Percentiles rank a stretch among this genome's conserved stretches.
Evolutionary conservation across 1,284 basidiomycete species (phyloP).

Genomic region (Mycosarcoma maydis): DNA sequence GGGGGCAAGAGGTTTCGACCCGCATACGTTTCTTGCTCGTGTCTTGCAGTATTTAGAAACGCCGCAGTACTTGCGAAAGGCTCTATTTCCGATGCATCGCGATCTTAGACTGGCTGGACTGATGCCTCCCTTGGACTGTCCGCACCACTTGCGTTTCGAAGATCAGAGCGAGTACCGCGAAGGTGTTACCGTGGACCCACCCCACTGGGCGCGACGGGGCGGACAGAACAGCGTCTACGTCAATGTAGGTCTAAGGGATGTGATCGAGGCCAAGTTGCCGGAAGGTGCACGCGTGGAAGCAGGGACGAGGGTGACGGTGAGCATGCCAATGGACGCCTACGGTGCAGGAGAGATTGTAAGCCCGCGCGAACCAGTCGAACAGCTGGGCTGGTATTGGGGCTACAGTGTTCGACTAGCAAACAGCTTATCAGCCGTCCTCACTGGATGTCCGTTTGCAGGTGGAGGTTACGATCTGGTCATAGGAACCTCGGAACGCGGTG

Average conservation of each 20-base stretch:
- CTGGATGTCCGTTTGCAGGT: constrained; percentile 26
- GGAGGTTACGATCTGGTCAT: constrained; percentile 62
- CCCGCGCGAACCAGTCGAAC: constrained; percentile 57
- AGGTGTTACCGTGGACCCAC: constrained; percentile 53
- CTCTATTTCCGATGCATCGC: constrained; percentile 65
- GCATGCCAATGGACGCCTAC: constrained; percentile 31
- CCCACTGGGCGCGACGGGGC: constrained; percentile 28
- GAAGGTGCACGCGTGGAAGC: constrained; percentile 9
- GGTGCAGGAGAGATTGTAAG: constrained; percentile 46
- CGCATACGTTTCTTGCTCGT: constrained; percentile 57
- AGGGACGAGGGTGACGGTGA: constrained; percentile 60
- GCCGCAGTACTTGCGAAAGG: constrained; percentile 66
- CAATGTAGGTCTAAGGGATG: constrained; percentile 62
- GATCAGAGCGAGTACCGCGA: constrained; percentile 62
- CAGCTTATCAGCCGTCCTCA: constrained; percentile 48
- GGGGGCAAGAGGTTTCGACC: constrained; percentile 41
- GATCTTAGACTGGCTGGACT: constrained; percentile 64
- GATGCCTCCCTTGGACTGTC: constrained; percentile 65
- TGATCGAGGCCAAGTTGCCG: constrained; percentile 37
- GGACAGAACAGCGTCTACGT: constrained; percentile 37
- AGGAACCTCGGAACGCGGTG: constrained; percentile 64
- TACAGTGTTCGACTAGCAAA: constrained; percentile 58
- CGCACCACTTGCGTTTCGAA: constrained; percentile 64
- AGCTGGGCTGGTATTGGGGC: constrained; percentile 63
- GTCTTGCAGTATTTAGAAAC: constrained; percentile 67